A percentile compares a stretch with the other conserved stretches of the same genome.
These are phyloP conservation scores for Globisporangium mamillatum DNA, from an alignment of 352 stramenopile species.

Conservation along the genomic window DNA sequence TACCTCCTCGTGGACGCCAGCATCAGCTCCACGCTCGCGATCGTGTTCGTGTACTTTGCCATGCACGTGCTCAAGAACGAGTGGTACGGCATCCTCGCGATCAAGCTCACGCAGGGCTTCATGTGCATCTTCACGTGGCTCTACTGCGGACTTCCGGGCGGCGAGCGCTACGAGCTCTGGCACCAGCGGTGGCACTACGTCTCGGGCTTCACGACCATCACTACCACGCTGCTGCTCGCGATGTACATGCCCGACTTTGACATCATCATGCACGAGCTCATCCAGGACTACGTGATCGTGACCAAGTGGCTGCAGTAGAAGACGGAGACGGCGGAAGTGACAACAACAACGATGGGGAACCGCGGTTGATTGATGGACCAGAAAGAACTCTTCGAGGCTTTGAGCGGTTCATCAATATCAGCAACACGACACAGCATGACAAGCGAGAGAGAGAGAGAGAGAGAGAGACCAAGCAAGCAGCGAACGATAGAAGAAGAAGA, in stretches of 20 bases:
- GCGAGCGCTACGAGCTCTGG: constrained; percentile 74
- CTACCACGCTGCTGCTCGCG: constrained; percentile 67
- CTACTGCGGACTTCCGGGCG: constrained; percentile 76
- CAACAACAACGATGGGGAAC: neutral
- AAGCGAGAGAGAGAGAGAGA: neutral
- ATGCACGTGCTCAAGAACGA: constrained; percentile 67
- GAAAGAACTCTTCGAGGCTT: neutral
- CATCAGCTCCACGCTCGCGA: constrained; percentile 66
- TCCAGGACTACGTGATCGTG: constrained; percentile 56
- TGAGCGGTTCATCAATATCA: neutral
- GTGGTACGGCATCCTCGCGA: constrained; percentile 70
- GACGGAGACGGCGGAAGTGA: neutral
- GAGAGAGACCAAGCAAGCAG: neutral
- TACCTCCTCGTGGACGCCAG: constrained; percentile 76
- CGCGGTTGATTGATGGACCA: neutral
- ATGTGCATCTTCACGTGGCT: constrained; percentile 78
- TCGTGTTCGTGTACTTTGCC: constrained; percentile 69
- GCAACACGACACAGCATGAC: neutral
- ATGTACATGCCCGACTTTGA: constrained; percentile 82
- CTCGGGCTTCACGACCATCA: constrained; percentile 72
- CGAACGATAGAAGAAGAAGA: neutral
- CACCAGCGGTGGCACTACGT: constrained; percentile 84
- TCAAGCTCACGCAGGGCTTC: constrained; percentile 53
- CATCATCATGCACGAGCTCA: constrained; percentile 67
- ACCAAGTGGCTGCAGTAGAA: constrained; percentile 41